These are phyloP conservation scores for Penicillium antarcticum DNA, from an alignment of 495 filamentous ascomycete species.

Conservation along the genomic window DNA sequence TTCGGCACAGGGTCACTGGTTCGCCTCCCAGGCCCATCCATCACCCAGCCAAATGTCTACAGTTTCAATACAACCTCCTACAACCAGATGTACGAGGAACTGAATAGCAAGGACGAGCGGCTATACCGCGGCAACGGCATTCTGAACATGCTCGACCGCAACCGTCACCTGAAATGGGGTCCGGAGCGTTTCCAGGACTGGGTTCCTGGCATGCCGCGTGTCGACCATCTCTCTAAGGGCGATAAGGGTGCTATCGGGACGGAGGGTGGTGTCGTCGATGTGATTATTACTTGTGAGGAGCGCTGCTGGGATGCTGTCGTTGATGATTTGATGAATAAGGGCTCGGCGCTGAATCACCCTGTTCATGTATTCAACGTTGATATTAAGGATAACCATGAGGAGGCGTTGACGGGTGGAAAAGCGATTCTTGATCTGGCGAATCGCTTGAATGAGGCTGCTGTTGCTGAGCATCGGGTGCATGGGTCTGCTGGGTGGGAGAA, in stretches of 20 bases:
- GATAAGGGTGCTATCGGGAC: conserved; percentile 75
- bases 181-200: conserved; percentile 99
- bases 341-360: conserved; percentile 77
- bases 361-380: conserved; percentile 98
- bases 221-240: conserved; percentile 52
- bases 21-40: conserved; percentile 86
- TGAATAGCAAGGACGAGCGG: conserved; percentile 77
- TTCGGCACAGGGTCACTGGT: conserved; percentile 97
- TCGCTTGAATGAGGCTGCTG: conserved; percentile 77
- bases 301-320: conserved; percentile 98
- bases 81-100: conserved; percentile 81
- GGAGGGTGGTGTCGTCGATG: conserved; percentile 86
- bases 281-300: conserved; percentile 98
- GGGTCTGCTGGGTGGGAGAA: conserved; percentile 64
- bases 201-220: conserved; percentile 78
- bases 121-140: conserved; percentile 91
- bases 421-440: conserved; percentile 92
- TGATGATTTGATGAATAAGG: conserved; percentile 85
- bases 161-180: conserved; percentile 86
- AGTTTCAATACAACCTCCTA: conserved; percentile 95
- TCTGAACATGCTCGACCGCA: conserved; percentile 92
- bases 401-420: conserved; percentile 84
- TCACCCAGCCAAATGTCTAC: conserved; percentile 94
- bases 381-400: conserved; percentile 97
- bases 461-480: conserved; percentile 65